Evolutionary conservation across 805 yeast species (phyloP), one percentile per base, ranked within the genome.

Genomic region (Saccharomycopsis sp.): DNA sequence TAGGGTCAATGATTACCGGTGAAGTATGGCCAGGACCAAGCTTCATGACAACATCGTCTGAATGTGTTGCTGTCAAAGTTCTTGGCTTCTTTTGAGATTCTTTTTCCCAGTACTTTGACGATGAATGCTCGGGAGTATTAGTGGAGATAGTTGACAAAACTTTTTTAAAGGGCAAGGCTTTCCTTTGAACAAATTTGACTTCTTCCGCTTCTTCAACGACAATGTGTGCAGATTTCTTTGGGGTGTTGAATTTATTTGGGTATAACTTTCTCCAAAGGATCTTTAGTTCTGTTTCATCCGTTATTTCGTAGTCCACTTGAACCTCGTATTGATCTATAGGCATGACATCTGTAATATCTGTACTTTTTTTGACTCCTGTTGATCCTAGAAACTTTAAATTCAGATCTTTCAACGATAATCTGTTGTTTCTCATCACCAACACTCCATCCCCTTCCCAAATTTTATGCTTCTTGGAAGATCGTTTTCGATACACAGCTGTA

Each of bases 401-500:
- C 34, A 17, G 27, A 25, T 25, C 27, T 25, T n/a, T n/a, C 46
- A 40, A 9, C 45, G 47, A 25, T 34, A 45, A 29, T 48, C 34
- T 50, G 54, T 39, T 50, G 52, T 36, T 51, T 54, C 9, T 45
- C 51, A 38, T 53, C 53, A 17, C 52, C 50, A 1, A 51, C 25
- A 62, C 59, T 0, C 95, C 97, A 61, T 92, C 97, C 2, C 94
- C 95, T 41, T 85, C 94, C 98, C 98, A 92, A 0, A 86, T 77
- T 56, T 88, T 88, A 57, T 87, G 77, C 65, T 89, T 86, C 60
- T 82, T 85, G 23, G 62, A 67, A 0, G 89, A 65, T 31, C 68
- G 67, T 56, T 85, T 86, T 25, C 98, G 64, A 70, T 80, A 82
- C 49, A 83, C 69, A 4, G 76, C 73, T 10, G 52, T 49, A 36